Percentiles rank a stretch among this genome's conserved stretches.
Evolutionary conservation across 257 asterid species (phyloP).

Genomic region (Penstemon barbatus): DNA sequence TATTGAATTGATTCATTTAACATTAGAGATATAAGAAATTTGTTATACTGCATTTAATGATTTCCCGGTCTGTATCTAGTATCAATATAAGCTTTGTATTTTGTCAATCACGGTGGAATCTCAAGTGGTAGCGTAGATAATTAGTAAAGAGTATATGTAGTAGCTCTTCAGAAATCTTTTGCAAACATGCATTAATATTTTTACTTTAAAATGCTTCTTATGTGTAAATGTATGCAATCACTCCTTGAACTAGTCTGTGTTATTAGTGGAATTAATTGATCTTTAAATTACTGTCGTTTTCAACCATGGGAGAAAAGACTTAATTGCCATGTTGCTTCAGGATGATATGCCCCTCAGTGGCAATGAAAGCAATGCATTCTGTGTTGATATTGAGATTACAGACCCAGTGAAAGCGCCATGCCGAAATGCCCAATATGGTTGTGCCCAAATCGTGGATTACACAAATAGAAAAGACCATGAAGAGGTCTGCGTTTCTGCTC

Average conservation of each 20-base stretch:
- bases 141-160: too few relatives aligned
- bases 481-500: constrained; percentile 59
- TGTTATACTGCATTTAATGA: not conserved
- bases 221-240: not conserved
- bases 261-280: not conserved
- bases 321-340: constrained; percentile 37
- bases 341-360: constrained; percentile 47
- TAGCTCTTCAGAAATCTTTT: too few relatives aligned
- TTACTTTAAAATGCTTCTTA: not conserved
- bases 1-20: too few relatives aligned
- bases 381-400: constrained; percentile 55
- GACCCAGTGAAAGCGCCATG: constrained; percentile 69
- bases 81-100: not conserved
- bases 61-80: too few relatives aligned
- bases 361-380: constrained; percentile 47
- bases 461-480: constrained; percentile 65
- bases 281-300: not conserved
- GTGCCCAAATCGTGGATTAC: constrained; percentile 54
- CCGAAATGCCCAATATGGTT: constrained; percentile 74
- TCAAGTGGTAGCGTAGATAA: not conserved
- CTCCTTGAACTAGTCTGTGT: not conserved
- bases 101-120: not conserved
- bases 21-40: not conserved
- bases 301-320: constrained; percentile 10
- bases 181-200: too few relatives aligned